A percentile compares a stretch with the other conserved stretches of the same genome.
Evolutionary conservation across 495 filamentous ascomycete species (phyloP).

Genomic region (Penicillium tannophilum): DNA sequence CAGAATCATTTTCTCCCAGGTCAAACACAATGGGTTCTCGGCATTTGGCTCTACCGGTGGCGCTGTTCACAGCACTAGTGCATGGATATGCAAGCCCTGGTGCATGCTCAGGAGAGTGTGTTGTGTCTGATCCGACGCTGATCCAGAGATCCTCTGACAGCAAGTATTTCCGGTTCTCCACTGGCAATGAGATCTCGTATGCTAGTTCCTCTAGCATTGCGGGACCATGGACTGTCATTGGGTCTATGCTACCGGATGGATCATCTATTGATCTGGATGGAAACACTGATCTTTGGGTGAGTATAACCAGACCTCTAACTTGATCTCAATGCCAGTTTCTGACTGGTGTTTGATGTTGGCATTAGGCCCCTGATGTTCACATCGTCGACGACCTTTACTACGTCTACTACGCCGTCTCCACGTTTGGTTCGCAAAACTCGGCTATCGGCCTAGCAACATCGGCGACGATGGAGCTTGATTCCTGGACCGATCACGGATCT

Average conservation of each 20-base stretch:
- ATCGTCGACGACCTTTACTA: constrained; percentile 63
- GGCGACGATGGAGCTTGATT: constrained; percentile 56
- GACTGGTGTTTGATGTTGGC: no score
- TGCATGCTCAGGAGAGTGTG: constrained; percentile 61
- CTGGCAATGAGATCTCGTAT: constrained; percentile 65
- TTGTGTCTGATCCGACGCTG: constrained; percentile 64
- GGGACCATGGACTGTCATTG: constrained; percentile 68
- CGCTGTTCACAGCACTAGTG: constrained; percentile 28
- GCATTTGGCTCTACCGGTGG: constrained; percentile 1
- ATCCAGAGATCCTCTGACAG: constrained; percentile 65
- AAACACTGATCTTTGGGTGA: constrained; percentile 65
- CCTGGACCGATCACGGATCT: constrained; percentile 56
- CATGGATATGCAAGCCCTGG: constrained; percentile 56
- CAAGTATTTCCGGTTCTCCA: constrained; percentile 74
- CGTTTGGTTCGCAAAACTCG: constrained; percentile 65
- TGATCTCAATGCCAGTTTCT: no score
- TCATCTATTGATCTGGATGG: constrained; percentile 63
- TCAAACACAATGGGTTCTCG: constrained; percentile 10
- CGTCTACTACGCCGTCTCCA: constrained; percentile 71
- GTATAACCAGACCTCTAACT: constrained; percentile 10
- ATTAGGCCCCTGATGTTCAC: constrained; percentile 66
- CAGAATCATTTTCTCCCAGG: neutral
- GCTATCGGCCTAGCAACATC: constrained; percentile 73
- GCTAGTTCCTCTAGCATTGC: constrained; percentile 60
- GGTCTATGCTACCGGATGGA: constrained; percentile 59